Base-by-base conservation (phyloP, 805 yeast genomes). In the Yarrowia porcina region DNA sequence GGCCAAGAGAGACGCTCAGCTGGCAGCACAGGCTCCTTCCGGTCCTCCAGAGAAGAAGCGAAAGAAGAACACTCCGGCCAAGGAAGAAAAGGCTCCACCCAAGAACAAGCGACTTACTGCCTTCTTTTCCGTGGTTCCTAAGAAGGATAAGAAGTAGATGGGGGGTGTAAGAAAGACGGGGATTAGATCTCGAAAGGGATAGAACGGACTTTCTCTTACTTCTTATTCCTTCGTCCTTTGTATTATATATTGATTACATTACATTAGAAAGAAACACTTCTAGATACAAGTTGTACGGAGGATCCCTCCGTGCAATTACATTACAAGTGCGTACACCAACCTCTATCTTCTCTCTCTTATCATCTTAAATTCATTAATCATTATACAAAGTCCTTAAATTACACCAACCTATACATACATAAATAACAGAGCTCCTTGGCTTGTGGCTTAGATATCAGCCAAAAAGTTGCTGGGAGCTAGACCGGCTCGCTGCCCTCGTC, bases 391-490 rank as follows among this genome's bases (percentile, higher is more conserved):
- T 45, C 52, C 52, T 49, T 49, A 49, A 49, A 32, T 49, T 32
- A 49, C 56, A 49, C 56, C 56, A 49, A 33, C 56, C 56, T 49
- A 49, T 49, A 49, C 56, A 49, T 49, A 32, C 56, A 49, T 49
- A 49, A 49, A 49, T 49, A 49, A 32, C 38, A 49, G 30, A 17
- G 23, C 32, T 4, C 21, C 25, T 23, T 6, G 42, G n/a, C 30
- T 30, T 61, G 65, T 6, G 42, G n/a, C 30, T 30, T 61, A 67
- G 17, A 61, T 45, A 47, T 64, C 64, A 44, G 66, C 71, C 59
- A 74, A 63, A 67, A 77, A 85, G 68, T 86, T 85, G 68, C 87
- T 82, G 38, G 90, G 89, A 3, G 87, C 89, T 33, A 85, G 76
- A 1, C 90, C 90, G 15, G 79, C 71, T 30, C 69, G 69, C 15